These are phyloP conservation scores for Metschnikowia borealis DNA, from an alignment of 805 yeast genomes.

Conservation along the genomic window DNA sequence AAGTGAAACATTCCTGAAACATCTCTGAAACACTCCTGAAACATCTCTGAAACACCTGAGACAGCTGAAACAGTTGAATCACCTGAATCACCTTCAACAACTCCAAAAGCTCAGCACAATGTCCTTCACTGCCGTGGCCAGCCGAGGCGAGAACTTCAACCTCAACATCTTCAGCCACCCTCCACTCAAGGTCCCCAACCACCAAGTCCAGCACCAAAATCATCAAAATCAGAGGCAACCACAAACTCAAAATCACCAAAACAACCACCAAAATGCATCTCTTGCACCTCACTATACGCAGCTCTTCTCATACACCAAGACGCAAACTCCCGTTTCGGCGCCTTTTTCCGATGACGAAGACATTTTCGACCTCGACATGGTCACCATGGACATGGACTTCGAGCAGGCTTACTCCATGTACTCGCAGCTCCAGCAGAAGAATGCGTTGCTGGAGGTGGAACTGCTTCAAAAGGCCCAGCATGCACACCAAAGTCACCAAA, in stretches of 20 bases:
- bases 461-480: slow-evolving; percentile 37
- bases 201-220: not conserved
- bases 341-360: slow-evolving; percentile 18
- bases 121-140: slow-evolving; percentile 19
- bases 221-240: too few relatives aligned
- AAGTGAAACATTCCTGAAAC: too few relatives aligned
- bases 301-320: not conserved
- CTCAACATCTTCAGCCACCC: slow-evolving; percentile 15
- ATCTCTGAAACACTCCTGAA: too few relatives aligned
- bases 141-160: slow-evolving; percentile 11
- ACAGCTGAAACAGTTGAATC: too few relatives aligned
- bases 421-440: slow-evolving; percentile 35
- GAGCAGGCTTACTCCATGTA: slow-evolving; percentile 44
- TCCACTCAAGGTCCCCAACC: slow-evolving; percentile 2
- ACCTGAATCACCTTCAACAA: not conserved
- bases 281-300: slow-evolving; percentile 3
- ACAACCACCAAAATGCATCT: not conserved
- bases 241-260: too few relatives aligned
- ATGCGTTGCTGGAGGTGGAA: slow-evolving; percentile 32
- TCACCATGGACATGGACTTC: slow-evolving; percentile 41
- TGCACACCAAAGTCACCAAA: slow-evolving; percentile 9
- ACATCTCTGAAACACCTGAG: too few relatives aligned
- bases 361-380: slow-evolving; percentile 27
- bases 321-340: slow-evolving; percentile 3
- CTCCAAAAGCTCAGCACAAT: not conserved